Evolutionary conservation across 2,329 filamentous ascomycete species (phyloP).

Genomic region (Aaosphaeria arxii): DNA sequence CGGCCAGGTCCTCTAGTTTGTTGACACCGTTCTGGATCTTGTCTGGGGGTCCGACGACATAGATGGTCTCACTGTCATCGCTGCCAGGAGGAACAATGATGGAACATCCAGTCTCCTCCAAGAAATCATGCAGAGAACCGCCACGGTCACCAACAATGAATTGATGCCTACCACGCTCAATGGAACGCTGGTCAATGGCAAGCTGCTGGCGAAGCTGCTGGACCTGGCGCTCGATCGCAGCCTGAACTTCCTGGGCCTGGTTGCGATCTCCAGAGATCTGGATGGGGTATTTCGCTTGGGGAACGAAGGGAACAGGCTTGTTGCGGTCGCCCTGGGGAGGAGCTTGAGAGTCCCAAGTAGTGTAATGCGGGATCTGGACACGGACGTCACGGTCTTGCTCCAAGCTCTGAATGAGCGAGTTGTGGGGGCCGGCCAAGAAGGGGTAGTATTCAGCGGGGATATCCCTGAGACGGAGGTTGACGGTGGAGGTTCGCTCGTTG

Average conservation of each 20-base stretch:
- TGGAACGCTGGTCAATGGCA: conserved; percentile 72
- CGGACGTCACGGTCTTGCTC: conserved; percentile 73
- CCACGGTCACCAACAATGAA: conserved; percentile 89
- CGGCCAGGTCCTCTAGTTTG: conserved; percentile 83
- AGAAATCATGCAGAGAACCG: conserved; percentile 78
- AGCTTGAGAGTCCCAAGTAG: conserved; percentile 67
- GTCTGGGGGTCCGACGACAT: conserved; percentile 75
- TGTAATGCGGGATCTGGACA: conserved; percentile 78
- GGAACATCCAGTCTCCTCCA: conserved; percentile 84
- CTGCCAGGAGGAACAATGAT: conserved; percentile 75
- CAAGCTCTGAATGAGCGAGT: conserved; percentile 63
- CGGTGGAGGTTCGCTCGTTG: conserved; percentile 77
- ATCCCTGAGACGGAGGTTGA: conserved; percentile 76
- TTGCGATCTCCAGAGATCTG: conserved; percentile 80
- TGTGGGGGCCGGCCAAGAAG: conserved; percentile 82
- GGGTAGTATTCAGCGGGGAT: conserved; percentile 93
- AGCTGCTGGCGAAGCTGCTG: conserved; percentile 74
- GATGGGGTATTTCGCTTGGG: conserved; percentile 75
- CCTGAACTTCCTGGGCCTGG: conserved; percentile 75
- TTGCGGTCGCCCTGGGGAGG: conserved; percentile 63
- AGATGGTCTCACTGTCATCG: conserved; percentile 78
- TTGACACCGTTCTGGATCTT: conserved; percentile 73
- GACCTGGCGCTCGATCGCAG: conserved; percentile 76
- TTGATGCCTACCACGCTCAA: conserved; percentile 85
- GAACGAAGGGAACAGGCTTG: conserved; percentile 65